Evolutionary conservation across 768 basidiomycete species (phyloP), one percentile per base, ranked within the genome.

Genomic region (Mycena chlorophos): DNA sequence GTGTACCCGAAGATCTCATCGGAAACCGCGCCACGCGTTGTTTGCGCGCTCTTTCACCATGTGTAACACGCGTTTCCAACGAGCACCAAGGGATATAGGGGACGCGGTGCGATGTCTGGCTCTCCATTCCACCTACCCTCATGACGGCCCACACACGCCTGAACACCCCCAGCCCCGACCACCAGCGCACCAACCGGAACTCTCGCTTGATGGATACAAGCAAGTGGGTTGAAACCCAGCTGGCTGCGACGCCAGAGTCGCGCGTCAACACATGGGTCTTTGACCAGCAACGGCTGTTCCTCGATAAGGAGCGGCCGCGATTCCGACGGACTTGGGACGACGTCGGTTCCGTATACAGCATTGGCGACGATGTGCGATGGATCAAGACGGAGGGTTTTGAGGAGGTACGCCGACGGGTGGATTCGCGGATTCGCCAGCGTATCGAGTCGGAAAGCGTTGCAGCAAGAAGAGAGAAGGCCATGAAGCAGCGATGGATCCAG

Each of bases 201-300:
- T 78, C 78, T 52, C 74, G 78, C 31, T 74, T 75, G 72, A 68
- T 71, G 12, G 65, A 76, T 23, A 74, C 79, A 8, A 78, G 75
- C 58, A 66, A 74, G 5, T 83, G 79, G 76, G 80, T 80, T 5
- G 73, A 76, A 48, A 79, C 85, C 55, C 82, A 86, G 67, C 80
- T 82, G 59, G 69, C 72, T 39, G 66, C 72, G 54, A 72, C 72
- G 42, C 71, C 74, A 52, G 73, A 72, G 42, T 74, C 74, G 64
- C 81, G 77, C 62, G 84, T 83, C 28, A 82, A 86, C 51, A 77
- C 80, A 51, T 89, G 89, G 88, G 81, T 88, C 47, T 68, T 77
- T 45, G 77, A 84, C 61, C 83, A 85, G 63, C 85, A 83, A 68
- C 66, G 76, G 46, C 71, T 79, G 56, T 63, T 73, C 37, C 57